Evolutionary conservation across 345 rosid genomes (phyloP).

Genomic region (Citrus inodora): DNA sequence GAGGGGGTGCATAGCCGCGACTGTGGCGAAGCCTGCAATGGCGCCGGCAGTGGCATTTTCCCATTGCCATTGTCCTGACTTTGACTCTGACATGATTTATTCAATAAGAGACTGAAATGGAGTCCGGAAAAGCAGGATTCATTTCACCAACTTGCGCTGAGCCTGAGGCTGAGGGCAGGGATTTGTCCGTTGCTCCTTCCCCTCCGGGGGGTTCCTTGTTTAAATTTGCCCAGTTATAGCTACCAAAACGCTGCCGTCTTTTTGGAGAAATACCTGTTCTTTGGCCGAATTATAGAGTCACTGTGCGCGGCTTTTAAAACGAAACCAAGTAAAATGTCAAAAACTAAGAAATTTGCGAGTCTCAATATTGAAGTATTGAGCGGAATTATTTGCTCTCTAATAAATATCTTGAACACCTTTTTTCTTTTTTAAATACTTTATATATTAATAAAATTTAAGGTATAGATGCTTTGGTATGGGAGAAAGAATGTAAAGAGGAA

Average conservation of each 20-base stretch:
- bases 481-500: rapidly evolving
- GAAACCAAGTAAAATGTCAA: no score
- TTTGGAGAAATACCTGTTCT: background rate
- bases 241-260: background rate
- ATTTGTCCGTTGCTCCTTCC: background rate
- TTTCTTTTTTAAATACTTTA: no score
- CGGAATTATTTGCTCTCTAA: no score
- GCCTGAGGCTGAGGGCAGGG: background rate
- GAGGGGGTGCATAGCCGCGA: constrained; percentile 76
- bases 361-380: no score
- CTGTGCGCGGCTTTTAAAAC: no score
- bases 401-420: no score
- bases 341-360: no score
- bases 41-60: constrained; percentile 88
- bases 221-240: background rate
- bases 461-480: no score
- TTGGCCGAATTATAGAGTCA: no score
- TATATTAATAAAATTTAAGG: no score
- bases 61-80: constrained; percentile 61
- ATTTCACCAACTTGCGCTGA: background rate
- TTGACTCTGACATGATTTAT: background rate
- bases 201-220: background rate
- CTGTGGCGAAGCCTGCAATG: constrained; percentile 85
- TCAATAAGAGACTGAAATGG: background rate
- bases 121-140: background rate